Percentiles rank a stretch among this genome's conserved stretches.
Evolutionary conservation across 176 grass and related monocot genomes (phyloP).

Genomic region (Oryza glaberrima): DNA sequence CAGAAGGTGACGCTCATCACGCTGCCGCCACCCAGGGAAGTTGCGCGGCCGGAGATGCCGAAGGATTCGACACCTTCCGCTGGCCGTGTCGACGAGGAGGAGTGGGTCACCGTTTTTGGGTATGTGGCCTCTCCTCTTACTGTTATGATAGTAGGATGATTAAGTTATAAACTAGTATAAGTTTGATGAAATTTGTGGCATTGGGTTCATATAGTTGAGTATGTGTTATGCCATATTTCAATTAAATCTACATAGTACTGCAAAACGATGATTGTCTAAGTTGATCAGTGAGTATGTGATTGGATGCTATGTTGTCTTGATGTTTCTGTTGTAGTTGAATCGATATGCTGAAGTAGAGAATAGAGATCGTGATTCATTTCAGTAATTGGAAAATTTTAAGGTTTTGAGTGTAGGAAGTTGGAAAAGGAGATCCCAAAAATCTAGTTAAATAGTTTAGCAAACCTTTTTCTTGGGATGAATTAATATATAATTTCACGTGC

Average conservation of each 20-base stretch:
- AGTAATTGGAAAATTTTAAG: background rate
- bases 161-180: conserved; percentile 23
- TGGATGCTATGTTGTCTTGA: background rate
- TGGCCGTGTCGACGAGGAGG: conserved; percentile 71
- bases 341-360: background rate
- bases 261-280: background rate
- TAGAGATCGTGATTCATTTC: background rate
- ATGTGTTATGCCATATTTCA: background rate
- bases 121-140: conserved; percentile 37
- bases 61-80: conserved; percentile 51
- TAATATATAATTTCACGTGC: background rate
- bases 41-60: conserved; percentile 69
- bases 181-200: background rate
- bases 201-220: background rate
- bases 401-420: conserved; percentile 7
- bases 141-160: background rate
- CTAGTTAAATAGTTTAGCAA: background rate
- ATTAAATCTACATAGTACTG: background rate
- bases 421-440: background rate
- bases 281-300: background rate
- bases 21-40: conserved; percentile 70
- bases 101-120: conserved; percentile 89
- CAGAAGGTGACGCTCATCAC: conserved; percentile 67
- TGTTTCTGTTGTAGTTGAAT: background rate
- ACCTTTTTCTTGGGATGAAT: background rate